These are phyloP conservation scores for Musa beccarii DNA, from an alignment of 176 grass and related monocot genomes.

Conservation along the genomic window DNA sequence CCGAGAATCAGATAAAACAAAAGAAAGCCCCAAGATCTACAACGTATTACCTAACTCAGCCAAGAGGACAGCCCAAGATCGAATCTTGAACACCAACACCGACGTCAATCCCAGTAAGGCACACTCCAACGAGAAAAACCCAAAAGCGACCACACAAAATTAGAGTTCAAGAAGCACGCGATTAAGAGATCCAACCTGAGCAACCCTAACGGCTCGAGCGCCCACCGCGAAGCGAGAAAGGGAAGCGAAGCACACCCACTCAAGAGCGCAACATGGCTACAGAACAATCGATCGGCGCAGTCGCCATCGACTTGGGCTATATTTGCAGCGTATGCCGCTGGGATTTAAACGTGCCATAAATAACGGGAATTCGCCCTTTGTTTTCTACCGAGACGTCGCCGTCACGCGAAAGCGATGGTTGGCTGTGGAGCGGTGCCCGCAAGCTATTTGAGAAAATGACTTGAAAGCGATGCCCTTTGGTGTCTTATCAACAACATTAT, in stretches of 20 bases:
- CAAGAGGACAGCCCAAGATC: slow-evolving; percentile 22
- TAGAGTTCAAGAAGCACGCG: slow-evolving; percentile 11
- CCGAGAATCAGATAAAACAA: not conserved
- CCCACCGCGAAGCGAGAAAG: not conserved
- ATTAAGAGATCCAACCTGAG: slow-evolving; percentile 38
- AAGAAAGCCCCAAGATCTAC: slow-evolving; percentile 41
- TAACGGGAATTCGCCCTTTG: not conserved
- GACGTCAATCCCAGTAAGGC: not conserved
- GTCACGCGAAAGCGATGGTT: slow-evolving; percentile 23
- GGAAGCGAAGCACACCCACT: not conserved
- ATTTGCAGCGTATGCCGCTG: slow-evolving; percentile 8
- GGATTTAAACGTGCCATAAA: not conserved
- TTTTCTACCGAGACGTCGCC: slow-evolving; percentile 5
- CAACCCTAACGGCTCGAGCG: slow-evolving; percentile 27
- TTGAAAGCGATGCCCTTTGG: no score
- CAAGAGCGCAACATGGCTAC: slow-evolving; percentile 22
- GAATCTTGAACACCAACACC: slow-evolving; percentile 27
- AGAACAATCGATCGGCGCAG: not conserved
- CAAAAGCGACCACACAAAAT: slow-evolving; percentile 8
- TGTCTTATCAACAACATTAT: no score
- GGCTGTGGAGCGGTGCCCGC: no score
- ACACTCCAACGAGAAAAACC: slow-evolving; percentile 11
- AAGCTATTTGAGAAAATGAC: no score
- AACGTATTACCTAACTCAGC: slow-evolving; percentile 15
- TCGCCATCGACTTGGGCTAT: not conserved